These are phyloP conservation scores for Pelargonium citronellum DNA, from an alignment of 441 rosid species.

Conservation along the genomic window DNA sequence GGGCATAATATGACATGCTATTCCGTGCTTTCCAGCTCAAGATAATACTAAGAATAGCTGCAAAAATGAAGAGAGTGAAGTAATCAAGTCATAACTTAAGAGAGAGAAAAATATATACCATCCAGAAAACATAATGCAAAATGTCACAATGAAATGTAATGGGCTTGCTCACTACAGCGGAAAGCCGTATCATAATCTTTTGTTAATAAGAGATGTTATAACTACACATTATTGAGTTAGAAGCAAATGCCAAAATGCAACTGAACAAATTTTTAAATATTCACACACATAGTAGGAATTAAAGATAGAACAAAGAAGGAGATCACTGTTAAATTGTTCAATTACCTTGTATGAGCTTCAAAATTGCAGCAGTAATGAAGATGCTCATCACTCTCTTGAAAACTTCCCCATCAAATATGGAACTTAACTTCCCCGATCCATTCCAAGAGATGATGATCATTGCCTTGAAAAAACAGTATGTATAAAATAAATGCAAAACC, in stretches of 20 bases:
- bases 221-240: not conserved
- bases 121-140: not conserved
- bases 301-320: not conserved
- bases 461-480: slow-evolving; percentile 38
- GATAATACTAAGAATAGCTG: slow-evolving; percentile 92
- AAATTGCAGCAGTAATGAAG: slow-evolving; percentile 91
- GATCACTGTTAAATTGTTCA: not conserved
- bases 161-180: not conserved
- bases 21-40: slow-evolving; percentile 81
- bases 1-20: slow-evolving; percentile 86
- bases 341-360: slow-evolving; percentile 96
- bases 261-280: not conserved
- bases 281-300: not conserved
- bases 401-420: slow-evolving; percentile 48
- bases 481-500: not conserved
- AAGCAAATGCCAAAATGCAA: not conserved
- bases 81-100: slow-evolving; percentile 10
- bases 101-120: not conserved
- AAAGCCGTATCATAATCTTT: not conserved
- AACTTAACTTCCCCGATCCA: slow-evolving; percentile 49
- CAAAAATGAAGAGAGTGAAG: slow-evolving; percentile 26
- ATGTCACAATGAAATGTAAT: not conserved
- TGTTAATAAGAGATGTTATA: not conserved
- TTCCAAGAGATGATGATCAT: slow-evolving; percentile 98
- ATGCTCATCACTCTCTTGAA: slow-evolving; percentile 80